A percentile compares a stretch with the other conserved stretches of the same genome.
These are phyloP conservation scores for Casuarina cunninghamiana DNA, from an alignment of 306 rosid genomes.

Conservation along the genomic window DNA sequence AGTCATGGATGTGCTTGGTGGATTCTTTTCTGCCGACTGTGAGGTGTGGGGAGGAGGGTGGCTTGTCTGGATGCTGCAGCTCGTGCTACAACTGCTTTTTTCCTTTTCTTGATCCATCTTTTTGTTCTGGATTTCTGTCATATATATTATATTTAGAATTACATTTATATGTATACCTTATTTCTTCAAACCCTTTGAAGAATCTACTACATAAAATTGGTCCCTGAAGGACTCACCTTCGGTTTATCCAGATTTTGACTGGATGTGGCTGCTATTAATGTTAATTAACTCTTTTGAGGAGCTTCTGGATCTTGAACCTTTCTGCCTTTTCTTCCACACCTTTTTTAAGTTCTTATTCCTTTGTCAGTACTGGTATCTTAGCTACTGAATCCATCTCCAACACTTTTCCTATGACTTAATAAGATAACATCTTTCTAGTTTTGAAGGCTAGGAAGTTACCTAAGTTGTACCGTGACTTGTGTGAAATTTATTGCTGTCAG, in stretches of 20 bases:
- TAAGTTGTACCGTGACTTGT: too few species aligned
- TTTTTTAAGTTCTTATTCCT: too few species aligned
- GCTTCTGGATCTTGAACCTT: not conserved
- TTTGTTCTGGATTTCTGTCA: not conserved
- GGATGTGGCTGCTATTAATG: conserved; percentile 22
- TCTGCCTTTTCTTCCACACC: not conserved
- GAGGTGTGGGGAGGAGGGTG: conserved; percentile 1
- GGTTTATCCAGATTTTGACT: conserved; percentile 20
- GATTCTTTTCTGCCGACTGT: not conserved
- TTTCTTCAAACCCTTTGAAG: conserved; percentile 29
- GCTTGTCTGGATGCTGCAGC: conserved; percentile 29
- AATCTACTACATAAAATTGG: conserved; percentile 29
- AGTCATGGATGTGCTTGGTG: not conserved
- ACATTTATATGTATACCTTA: conserved; percentile 32
- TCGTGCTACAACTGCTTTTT: conserved; percentile 1
- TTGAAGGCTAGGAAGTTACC: too few species aligned
- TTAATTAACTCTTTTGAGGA: not conserved
- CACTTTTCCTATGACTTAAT: too few species aligned
- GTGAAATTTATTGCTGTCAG: too few species aligned
- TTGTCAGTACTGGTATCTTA: too few species aligned
- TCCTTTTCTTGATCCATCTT: not conserved
- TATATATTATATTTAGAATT: conserved; percentile 1
- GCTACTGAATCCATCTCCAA: too few species aligned
- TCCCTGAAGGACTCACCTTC: conserved; percentile 22
- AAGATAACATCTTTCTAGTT: too few species aligned